Base-by-base conservation (phyloP, 345 rosid genomes). In the Stellera chamaejasme region DNA sequence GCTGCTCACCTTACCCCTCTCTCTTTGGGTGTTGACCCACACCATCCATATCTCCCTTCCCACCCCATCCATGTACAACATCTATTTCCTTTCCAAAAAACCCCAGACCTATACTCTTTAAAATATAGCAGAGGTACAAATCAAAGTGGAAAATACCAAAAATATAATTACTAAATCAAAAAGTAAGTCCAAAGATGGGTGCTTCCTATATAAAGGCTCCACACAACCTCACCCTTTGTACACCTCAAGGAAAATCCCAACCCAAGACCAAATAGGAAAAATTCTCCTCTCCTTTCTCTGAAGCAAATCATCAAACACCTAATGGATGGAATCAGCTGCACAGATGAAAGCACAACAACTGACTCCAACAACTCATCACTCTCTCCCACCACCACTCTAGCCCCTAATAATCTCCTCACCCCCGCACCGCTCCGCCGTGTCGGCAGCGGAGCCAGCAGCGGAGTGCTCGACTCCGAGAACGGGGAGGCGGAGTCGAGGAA, bases 401-500 rank as follows among this genome's bases (percentile, higher is more conserved):
- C 6, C 60, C 13, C 56, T 9, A 19, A 19, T 19, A 61, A 61
- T 8, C 36, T 60, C 25, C 51, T 45, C 15, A 60, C 69, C 12
- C 54, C 49, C 2, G 55, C 52, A 2, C 59, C 62, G 41, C 79
- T 80, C 43, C 59, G 78, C 78, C 78, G 78, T 2, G 61, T 78
- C 12, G 88, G 87, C 42, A 80, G 94, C 58, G 89, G 84, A 42
- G 39, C 39, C 2, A 47, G 75, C 45, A 75, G 78, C 60, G 84
- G 77, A 11, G 63, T 85, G 58, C 50, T 91, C 23, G 92, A 88
- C 44, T 61, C 75, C 0, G 92, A 88, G 26, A 64, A 77, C 57
- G 83, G 83, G 10, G 97, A 88, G 53, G 88, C 86, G 0, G 96
- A 92, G 70, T 86, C 95, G 3, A 74, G 83, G 45, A 92, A 88